Evolutionary conservation across 106 monocot genomes (phyloP), one percentile per base, ranked within the genome.

Genomic region (Dioscorea dumetorum): DNA sequence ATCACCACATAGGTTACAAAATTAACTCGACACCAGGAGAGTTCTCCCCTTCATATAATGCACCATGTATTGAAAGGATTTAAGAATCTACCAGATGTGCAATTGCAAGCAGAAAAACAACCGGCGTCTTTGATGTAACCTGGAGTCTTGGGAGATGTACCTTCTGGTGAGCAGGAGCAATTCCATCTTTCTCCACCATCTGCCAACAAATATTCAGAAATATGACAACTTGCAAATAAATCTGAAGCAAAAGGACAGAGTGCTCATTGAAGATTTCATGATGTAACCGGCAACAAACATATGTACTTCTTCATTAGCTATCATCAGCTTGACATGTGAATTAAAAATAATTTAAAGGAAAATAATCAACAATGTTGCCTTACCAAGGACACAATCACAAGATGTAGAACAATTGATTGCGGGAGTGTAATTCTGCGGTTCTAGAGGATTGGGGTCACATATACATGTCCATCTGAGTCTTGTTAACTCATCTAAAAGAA

Each of bases 31-130:
- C 28, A 28, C 3, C 28, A 28, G 28, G 1, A 28, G 28, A 28
- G 28, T 28, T 28, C 2, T 3, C 3, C 28, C 28, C 1, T 28
- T 28, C 28, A 28, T 28, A 28, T 28, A 28, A 28, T 28, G 28
- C 28, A 28, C 48, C 19, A 62, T 61, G 50, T 22, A 23, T n/a
- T n/a, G 16, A 58, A n/a, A 28, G 28, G 12, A 54, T 52, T 57
- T 10, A 35, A 34, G 53, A n/a, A 48, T 54, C 15, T 85, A 92
- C 92, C 85, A 49, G 75, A 80, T 57, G 83, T 88, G 80, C 92
- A 92, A 53, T 92, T 92, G 76, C 92, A 92, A 50, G 85, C 65
- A 65, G 70, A 80, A 72, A 92, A 85, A 80, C 88, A 92, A 72
- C 67, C 67, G 7, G 62, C 24, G 58, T 71, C 63, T 22, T 76